Base-by-base conservation (phyloP, 768 basidiomycete species). In the Xerocomellus chrysenteron region DNA sequence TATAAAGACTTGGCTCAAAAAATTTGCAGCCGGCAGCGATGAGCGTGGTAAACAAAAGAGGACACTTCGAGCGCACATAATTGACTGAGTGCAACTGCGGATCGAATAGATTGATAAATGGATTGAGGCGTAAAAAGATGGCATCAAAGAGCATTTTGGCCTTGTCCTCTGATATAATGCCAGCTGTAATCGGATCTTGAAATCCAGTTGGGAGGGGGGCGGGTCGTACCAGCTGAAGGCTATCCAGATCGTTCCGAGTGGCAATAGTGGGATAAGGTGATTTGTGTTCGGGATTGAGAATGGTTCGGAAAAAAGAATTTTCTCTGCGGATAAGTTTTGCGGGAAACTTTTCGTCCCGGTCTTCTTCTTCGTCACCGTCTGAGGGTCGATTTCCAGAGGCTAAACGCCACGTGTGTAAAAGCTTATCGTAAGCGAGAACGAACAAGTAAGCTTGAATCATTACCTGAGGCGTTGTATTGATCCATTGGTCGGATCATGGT, bases 51-150 rank as follows among this genome's bases (percentile, higher is more conserved):
- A 94, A 94, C 54, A 96, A 80, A 69, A 95, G 85, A 1, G 90
- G 86, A 52, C 86, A 94, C 59, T 82, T 86, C 21, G 80, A 76
- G 64, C 94, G 90, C 64, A 94, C 85, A 69, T 93, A 94, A 36
- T 77, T 65, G 48, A 87, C 79, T 0, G 93, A 86, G 70, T 96
- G 94, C 36, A 95, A 75, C n/a, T 82, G 76, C 37, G 92, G 90
- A 74, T 94, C 93, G 68, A 95, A 92, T 33, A 94, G 78, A 68
- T 89, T 90, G 73, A 94, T 85, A 71, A 94, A 92, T 13, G 92
- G 90, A 69, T 94, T 94, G 50, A 94, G 80, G 56, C 91, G 88
- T 52, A 90, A 68, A 74, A 89, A 92, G 68, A 94, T 80, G 58
- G 83, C 75, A 69, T 92, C 90, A 59, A 93, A 92, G 44, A 92